phyloP scores from a whole-genome alignment of 2,329 filamentous ascomycete genomes.

The Onygenales sp. region DNA sequence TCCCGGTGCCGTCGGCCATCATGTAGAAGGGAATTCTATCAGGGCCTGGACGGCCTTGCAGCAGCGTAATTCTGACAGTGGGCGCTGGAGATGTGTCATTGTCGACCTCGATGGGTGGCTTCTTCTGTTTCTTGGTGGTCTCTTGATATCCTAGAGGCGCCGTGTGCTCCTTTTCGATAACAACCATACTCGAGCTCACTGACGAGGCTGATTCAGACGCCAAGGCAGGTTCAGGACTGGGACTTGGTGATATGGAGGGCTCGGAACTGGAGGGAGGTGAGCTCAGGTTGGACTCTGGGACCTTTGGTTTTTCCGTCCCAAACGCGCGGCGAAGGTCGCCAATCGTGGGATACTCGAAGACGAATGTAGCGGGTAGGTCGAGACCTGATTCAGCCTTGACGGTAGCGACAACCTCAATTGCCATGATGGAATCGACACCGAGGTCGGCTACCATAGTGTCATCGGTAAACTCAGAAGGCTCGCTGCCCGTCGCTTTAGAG shows the following conservation, averaged over 20 bases:
- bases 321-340: conserved; percentile 12
- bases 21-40: conserved; percentile 18
- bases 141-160: background rate
- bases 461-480: conserved; percentile 13
- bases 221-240: background rate
- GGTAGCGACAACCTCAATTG: conserved; percentile 14
- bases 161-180: background rate
- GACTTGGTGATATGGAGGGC: background rate
- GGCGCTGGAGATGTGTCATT: conserved; percentile 6
- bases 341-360: conserved; percentile 7
- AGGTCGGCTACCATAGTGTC: conserved; percentile 13
- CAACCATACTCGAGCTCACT: conserved; percentile 3
- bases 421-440: conserved; percentile 21
- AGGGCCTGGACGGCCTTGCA: conserved; percentile 15
- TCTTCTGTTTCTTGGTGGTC: too few relatives aligned
- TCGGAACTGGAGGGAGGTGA: conserved; percentile 1
- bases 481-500: conserved; percentile 14
- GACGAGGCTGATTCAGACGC: background rate
- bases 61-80: conserved; percentile 16
- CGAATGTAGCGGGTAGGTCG: conserved; percentile 3
- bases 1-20: conserved; percentile 20
- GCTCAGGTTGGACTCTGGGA: background rate
- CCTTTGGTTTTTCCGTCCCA: conserved; percentile 1
- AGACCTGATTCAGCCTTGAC: conserved; percentile 9
- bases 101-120: background rate